phyloP scores from a whole-genome alignment of 176 grass and related monocot genomes.

The Urochloa ruziziensis region DNA sequence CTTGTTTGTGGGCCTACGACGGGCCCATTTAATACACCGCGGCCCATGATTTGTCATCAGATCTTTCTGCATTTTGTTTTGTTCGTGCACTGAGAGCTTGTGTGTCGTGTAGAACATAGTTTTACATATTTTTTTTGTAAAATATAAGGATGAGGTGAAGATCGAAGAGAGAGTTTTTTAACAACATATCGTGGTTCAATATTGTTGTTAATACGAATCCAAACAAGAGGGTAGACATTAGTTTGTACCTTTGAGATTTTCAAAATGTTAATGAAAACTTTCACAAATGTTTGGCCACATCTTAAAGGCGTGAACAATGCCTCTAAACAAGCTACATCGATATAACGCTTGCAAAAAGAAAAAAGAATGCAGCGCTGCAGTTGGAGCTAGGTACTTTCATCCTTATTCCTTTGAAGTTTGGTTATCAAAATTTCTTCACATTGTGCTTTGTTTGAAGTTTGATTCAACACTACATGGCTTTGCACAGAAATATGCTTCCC shows the following conservation, averaged over 20 bases:
- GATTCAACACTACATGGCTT: neutral
- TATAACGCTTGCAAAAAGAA: constrained; percentile 6
- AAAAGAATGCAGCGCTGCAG: neutral
- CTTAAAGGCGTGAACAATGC: neutral
- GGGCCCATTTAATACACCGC: neutral
- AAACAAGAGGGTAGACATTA: neutral
- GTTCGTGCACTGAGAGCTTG: too few species aligned
- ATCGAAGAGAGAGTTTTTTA: too few species aligned
- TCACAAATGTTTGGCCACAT: neutral
- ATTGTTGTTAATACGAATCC: neutral
- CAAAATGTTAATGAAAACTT: constrained; percentile 15
- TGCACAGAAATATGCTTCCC: constrained; percentile 13
- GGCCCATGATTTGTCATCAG: too few species aligned
- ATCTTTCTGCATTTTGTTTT: too few species aligned
- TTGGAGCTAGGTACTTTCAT: neutral
- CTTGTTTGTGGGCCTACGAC: neutral
- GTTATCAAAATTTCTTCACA: neutral
- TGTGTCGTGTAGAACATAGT: too few species aligned
- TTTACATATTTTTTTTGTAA: neutral
- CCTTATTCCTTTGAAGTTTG: too few species aligned
- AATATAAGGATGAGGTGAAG: too few species aligned
- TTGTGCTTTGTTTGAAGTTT: neutral
- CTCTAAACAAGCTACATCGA: neutral
- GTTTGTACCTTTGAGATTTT: neutral
- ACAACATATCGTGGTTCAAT: neutral